Evolutionary conservation across 2,329 filamentous ascomycete genomes (phyloP), one percentile per base, ranked within the genome.

Genomic region (Thielaviopsis punctulata): DNA sequence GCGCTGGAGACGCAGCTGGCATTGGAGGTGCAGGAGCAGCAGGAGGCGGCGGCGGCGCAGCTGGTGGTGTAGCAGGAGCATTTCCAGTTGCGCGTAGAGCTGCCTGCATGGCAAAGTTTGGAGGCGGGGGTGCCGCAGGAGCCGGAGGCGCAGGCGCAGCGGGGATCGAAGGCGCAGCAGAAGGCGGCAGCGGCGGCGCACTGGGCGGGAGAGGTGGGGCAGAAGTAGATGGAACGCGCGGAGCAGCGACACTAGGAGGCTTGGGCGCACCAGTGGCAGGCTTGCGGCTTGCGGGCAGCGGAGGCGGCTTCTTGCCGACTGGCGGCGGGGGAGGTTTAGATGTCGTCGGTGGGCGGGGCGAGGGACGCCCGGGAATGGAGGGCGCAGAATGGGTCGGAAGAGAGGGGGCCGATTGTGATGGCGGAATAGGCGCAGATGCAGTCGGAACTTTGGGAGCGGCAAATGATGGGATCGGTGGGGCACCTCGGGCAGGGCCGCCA

Each of bases 251-350:
- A 60, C 66, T 54, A 61, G 64, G 55, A 55, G 64, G 47, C 60
- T 66, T 53, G 57, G 64, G 56, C 62, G 59, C 1, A 73, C 76
- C 12, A 77, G 75, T 60, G 81, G 70, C 52, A 72, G 76, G 55
- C 69, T 72, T 51, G 25, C 50, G 54, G 44, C 49, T 50, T 33
- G 50, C 47, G 6, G 79, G 80, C 49, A 76, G 73, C 43, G 79
- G 77, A 23, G 80, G 79, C 33, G 77, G 77, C 61, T 88, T 88
- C 71, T 87, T 88, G 55, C 83, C 84, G 59, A 86, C 74, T 5
- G 82, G 83, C 12, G 85, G 85, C 25, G 87, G 87, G 33, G 86
- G 86, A 52, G 81, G 82, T 48, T 76, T 75, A 25, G 77, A 73
- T 59, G 81, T 71, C 4, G 76, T 69, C 6, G 76, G 72, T 52